Evolutionary conservation across 106 monocot genomes (phyloP), one percentile per base, ranked within the genome.

Genomic region (Posidonia australis): DNA sequence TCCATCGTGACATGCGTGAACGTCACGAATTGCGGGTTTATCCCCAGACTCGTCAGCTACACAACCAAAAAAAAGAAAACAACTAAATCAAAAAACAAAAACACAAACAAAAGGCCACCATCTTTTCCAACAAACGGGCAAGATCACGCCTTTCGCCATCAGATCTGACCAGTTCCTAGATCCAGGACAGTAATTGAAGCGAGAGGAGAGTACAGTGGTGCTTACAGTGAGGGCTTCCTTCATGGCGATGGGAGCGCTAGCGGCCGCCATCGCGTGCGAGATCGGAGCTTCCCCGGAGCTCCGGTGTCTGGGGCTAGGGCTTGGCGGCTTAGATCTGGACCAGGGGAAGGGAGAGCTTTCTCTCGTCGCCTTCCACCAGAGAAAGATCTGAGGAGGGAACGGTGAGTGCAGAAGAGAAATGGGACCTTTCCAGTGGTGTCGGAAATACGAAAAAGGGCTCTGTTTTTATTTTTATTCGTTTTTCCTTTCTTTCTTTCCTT

Each of bases 1-100:
- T 96, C 96, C 96, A 96, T 96, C 20, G 96, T 96, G 5, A 96
- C 96, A 45, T 96, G 96, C 14, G 96, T 96, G 67, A 96, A 96
- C 3, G 96, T 96, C 56, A 96, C 80, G 68, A 96, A 96, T 69
- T 96, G 96, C 13, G 68, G 84, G 65, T 81, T 90, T 60, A 96
- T 87, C 23, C 96, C 96, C 31, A 90, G 55, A 64, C 87, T 87
- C 62, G 90, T 79, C 41, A 96, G 96, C 96, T 96, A 82, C 36
- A 65, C 4, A 55, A 25, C 4, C 54, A 5, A 63, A 46, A 28
- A 5, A 2, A 67, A 53, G 0, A 23, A 67, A 54, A n/a, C 18
- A 51, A 25, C 43, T 46, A 54, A 14, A 25, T 28, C 46, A 58
- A n/a, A 2, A 45, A 26, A 5, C 18, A 41, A 1, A 20, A 54